These are phyloP conservation scores for Neurospora sp. DNA, from an alignment of 495 filamentous ascomycete species.

Conservation along the genomic window DNA sequence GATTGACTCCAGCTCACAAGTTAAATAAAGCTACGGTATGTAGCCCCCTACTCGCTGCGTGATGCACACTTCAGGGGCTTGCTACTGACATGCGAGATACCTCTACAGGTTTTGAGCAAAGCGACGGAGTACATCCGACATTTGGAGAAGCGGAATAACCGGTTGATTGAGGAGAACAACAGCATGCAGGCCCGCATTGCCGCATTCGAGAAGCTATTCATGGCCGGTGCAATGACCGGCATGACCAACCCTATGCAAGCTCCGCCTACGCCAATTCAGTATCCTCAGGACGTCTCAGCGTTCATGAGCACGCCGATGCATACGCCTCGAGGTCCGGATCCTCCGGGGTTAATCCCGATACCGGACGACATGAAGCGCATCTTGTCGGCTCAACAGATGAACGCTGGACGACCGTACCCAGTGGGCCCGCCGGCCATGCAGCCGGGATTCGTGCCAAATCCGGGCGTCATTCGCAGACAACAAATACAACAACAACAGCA, in stretches of 20 bases:
- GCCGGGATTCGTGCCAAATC: constrained; percentile 21
- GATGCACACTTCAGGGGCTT: neutral
- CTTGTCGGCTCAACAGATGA: constrained; percentile 35
- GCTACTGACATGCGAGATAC: constrained; percentile 1
- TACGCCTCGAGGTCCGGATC: constrained; percentile 22
- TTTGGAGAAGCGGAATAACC: constrained; percentile 79
- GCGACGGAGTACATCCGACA: constrained; percentile 94
- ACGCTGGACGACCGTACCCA: constrained; percentile 33
- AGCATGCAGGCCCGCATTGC: constrained; percentile 58
- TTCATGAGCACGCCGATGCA: constrained; percentile 26
- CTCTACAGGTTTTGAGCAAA: constrained; percentile 60
- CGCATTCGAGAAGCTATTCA: constrained; percentile 59
- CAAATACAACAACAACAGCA: constrained; percentile 34
- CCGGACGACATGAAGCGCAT: constrained; percentile 71
- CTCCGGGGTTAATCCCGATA: constrained; percentile 65
- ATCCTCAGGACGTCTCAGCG: constrained; percentile 23
- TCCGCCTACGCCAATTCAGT: constrained; percentile 38
- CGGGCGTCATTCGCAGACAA: constrained; percentile 29
- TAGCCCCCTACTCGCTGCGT: neutral
- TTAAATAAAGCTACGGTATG: constrained; percentile 86
- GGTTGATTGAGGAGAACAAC: constrained; percentile 69
- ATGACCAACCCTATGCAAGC: constrained; percentile 34
- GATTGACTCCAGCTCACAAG: constrained; percentile 72
- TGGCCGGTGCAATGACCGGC: constrained; percentile 47
- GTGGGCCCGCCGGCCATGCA: constrained; percentile 23